Evolutionary conservation across 441 rosid genomes (phyloP), one percentile per base, ranked within the genome.

Genomic region (Syzygium syzygioides): DNA sequence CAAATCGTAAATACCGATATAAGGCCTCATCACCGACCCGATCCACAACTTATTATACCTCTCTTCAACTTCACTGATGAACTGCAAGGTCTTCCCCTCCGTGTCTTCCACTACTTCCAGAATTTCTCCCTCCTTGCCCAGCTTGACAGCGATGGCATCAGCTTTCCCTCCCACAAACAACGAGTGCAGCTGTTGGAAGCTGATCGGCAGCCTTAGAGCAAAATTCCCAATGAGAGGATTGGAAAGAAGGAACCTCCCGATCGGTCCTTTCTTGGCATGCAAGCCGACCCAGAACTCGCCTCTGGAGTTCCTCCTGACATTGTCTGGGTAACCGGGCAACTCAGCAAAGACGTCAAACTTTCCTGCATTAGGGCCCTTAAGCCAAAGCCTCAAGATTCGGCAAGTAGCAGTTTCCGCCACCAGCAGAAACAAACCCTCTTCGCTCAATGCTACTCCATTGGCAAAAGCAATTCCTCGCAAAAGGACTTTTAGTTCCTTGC

Each of bases 271-370:
- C 91, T 94, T 96, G 15, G 95, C 55, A 85, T 96, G 96, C 91
- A 96, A 85, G 15, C 94, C 97, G 4, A 96, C 98, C 99, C 99
- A 96, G 79, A 94, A 95, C 64, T 94, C 97, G n/a, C 97, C 98
- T 25, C 92, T 90, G 4, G 91, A 55, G 91, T 93, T 96, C 84
- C 94, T 94, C 89, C 95, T 90, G 28, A 96, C 88, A 91, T 96
- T 96, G 91, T 96, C 97, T 5, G 99, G 97, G 86, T 92, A 94
- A 64, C 97, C 99, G 0, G 96, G 95, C 88, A 96, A 93, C 92
- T 94, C 89, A 6, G 95, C 93, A 59, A 96, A 95, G 76, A 94
- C 90, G 57, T 95, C 96, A 1, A 79, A 89, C 66, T 92, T 93
- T 57, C 97, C 97, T 23, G 93, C 91, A 4, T 93, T 90, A 34